Evolutionary conservation across 2,329 filamentous ascomycete genomes (phyloP).

Genomic region (Fusarium veterinarium): DNA sequence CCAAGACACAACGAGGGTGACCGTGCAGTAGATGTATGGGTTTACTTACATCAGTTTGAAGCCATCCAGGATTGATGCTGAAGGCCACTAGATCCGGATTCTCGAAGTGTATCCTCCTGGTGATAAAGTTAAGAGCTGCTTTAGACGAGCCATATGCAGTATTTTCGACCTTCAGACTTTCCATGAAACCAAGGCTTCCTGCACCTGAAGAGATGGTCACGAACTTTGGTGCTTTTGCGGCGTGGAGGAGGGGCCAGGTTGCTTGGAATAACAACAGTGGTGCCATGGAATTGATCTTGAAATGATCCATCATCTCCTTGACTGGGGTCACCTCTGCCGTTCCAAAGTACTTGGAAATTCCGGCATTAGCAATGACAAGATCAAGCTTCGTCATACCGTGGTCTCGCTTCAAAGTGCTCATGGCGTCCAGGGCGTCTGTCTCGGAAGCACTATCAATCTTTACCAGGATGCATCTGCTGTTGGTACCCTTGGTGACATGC

Average conservation of each 20-base stretch:
- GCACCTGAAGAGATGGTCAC: background rate
- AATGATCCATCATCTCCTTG: background rate
- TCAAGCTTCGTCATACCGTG: background rate
- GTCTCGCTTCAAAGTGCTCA: background rate
- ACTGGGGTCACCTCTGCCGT: background rate
- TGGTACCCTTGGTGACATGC: background rate
- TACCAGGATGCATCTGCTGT: background rate
- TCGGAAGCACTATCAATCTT: background rate
- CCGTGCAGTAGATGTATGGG: fast-evolving
- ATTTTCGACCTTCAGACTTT: background rate
- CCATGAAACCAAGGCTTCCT: background rate
- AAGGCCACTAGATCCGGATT: background rate
- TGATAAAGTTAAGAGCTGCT: background rate
- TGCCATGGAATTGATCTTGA: background rate
- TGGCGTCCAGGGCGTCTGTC: background rate
- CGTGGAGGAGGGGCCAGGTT: background rate
- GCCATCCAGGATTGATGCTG: background rate
- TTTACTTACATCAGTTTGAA: background rate
- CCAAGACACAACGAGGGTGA: too few species aligned
- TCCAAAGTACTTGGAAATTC: background rate
- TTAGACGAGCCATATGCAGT: background rate
- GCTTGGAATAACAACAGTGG: background rate
- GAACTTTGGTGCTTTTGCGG: background rate
- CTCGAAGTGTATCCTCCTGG: background rate
- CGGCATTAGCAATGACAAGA: background rate